Evolutionary conservation across 2,329 filamentous ascomycete genomes (phyloP).

Genomic region (Penicillium occitanis): DNA sequence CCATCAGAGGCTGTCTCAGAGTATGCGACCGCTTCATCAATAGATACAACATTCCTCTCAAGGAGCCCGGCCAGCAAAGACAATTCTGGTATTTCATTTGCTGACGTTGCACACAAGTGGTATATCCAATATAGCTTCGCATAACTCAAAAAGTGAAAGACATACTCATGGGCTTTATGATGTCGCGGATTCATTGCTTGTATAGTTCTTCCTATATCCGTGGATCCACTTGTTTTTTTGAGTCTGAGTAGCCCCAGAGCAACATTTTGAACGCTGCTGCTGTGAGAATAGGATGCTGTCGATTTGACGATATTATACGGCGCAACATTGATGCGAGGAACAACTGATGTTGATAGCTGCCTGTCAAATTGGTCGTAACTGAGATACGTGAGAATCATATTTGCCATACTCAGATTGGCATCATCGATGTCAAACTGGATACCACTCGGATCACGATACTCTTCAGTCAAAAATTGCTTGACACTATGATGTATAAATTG

Average conservation of each 20-base stretch:
- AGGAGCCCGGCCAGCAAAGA: neutral
- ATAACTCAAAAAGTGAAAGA: neutral
- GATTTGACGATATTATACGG: neutral
- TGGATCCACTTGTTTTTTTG: neutral
- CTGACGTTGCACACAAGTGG: conserved; percentile 4
- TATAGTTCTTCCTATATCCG: neutral
- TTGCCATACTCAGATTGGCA: neutral
- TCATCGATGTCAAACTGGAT: neutral
- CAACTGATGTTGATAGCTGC: conserved; percentile 1
- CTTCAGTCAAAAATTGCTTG: neutral
- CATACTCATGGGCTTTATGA: neutral
- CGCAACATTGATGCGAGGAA: neutral
- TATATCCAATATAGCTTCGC: neutral
- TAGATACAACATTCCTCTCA: neutral
- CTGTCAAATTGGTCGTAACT: neutral
- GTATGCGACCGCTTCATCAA: neutral
- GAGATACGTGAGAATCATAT: neutral
- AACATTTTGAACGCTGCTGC: neutral
- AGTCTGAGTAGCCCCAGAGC: neutral
- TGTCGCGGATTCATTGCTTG: neutral
- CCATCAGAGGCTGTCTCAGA: neutral
- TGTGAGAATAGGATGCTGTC: neutral
- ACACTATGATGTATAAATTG: conserved; percentile 15
- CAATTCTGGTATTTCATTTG: neutral
- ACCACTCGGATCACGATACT: neutral